phyloP scores from a whole-genome alignment of 345 rosid genomes.

The Lepidium didymum region DNA sequence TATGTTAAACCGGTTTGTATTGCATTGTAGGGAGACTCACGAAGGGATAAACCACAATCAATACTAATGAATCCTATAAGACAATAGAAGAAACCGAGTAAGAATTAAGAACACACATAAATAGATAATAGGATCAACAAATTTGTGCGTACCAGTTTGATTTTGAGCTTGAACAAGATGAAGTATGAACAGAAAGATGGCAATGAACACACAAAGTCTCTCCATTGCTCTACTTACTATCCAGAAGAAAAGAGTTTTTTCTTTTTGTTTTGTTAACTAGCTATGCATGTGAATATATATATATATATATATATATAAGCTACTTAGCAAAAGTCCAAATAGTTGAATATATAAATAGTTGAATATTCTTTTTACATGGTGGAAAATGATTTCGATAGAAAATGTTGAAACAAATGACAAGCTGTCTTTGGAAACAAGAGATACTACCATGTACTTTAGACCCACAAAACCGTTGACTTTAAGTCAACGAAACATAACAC shows the following conservation, averaged over 20 bases:
- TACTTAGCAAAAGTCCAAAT: neutral
- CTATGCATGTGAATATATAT: neutral
- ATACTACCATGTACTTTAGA: neutral
- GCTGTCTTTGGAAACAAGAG: neutral
- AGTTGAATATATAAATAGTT: neutral
- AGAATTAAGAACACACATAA: neutral
- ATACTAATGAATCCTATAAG: constrained; percentile 26
- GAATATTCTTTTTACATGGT: neutral
- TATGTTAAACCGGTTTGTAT: constrained; percentile 3
- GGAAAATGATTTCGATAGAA: neutral
- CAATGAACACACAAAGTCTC: neutral
- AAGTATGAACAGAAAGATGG: neutral
- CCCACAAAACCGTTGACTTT: neutral
- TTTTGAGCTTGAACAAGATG: constrained; percentile 14
- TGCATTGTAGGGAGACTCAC: constrained; percentile 18
- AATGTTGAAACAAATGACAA: constrained; percentile 5
- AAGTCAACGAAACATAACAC: neutral
- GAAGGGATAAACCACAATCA: constrained; percentile 21
- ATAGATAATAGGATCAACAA: neutral
- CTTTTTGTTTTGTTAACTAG: neutral
- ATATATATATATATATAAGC: constrained; percentile 4
- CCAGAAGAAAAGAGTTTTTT: neutral
- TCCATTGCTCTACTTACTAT: constrained; percentile 3
- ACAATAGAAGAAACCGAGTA: neutral
- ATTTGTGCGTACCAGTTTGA: constrained; percentile 2